Evolutionary conservation across 495 filamentous ascomycete genomes (phyloP), one percentile per base, ranked within the genome.

Genomic region (Parachaetomium inaequale): DNA sequence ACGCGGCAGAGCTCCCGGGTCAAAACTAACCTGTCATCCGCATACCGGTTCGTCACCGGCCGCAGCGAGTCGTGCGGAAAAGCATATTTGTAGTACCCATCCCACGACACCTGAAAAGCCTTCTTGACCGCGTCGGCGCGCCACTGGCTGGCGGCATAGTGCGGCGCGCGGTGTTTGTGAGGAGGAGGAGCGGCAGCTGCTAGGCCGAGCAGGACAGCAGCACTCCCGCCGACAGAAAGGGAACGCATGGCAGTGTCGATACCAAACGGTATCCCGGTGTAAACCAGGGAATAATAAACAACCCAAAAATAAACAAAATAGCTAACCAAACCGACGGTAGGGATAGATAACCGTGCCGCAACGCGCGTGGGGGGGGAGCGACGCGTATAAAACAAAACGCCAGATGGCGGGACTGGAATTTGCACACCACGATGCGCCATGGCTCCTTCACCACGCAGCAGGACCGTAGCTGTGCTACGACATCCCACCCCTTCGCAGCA

Each of bases 41-140:
- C 78, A 47, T 76, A 87, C 3, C 74, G 71, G 61, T 91, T 91
- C 23, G 79, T 80, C 6, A 88, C 79, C 6, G 91, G 90, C 66
- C 78, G 79, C 36, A 96, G 72, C 57, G 92, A 88, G 72, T 96
- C 91, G 58, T 89, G 81, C 8, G 88, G 88, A 64, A 88, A 92
- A 0, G 90, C 90, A 73, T 92, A 87, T 79, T 85, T 79, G 64
- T 83, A 82, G 76, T 96, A 96, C 2, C 90, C 91, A 66, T 89
- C 75, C 90, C 91, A 96, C 3, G 91, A 86, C 69, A 85, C 83
- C 29, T 82, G 78, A 66, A 95, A 96, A 1, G 88, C 85, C 55
- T 87, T 82, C 68, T 88, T 90, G 28, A 95, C 83, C 1, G 89
- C 87, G 50, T 81, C 81, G 38, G 84, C 82, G 62, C 86, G 71